These are phyloP conservation scores for Tolypocladium tundrense DNA, from an alignment of 2,329 filamentous ascomycete species.

Conservation along the genomic window DNA sequence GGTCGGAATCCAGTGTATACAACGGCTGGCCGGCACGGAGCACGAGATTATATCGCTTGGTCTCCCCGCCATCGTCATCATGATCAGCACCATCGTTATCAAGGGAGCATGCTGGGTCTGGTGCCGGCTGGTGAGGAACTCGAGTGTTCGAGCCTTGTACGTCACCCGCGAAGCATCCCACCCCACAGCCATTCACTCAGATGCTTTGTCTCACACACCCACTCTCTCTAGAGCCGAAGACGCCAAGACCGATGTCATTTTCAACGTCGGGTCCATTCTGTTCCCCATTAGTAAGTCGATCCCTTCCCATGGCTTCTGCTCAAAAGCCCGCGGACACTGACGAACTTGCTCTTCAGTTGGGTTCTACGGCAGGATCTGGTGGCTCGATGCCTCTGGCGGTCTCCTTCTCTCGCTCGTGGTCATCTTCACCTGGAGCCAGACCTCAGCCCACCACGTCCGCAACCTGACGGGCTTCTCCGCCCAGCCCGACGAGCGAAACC, in stretches of 20 bases:
- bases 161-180: slow-evolving; percentile 13
- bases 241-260: slow-evolving; percentile 66
- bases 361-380: slow-evolving; percentile 70
- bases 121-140: slow-evolving; percentile 79
- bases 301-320: background rate
- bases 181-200: background rate
- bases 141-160: slow-evolving; percentile 68
- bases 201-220: slow-evolving; percentile 1
- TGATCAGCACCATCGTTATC: slow-evolving; percentile 71
- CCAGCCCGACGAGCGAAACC: slow-evolving; percentile 70
- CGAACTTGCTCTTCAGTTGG: slow-evolving; percentile 37
- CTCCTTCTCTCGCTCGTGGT: slow-evolving; percentile 69
- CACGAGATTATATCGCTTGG: slow-evolving; percentile 64
- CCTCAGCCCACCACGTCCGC: slow-evolving; percentile 66
- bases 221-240: slow-evolving; percentile 31
- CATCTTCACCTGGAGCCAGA: slow-evolving; percentile 68
- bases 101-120: slow-evolving; percentile 79
- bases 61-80: slow-evolving; percentile 64
- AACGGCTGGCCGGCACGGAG: slow-evolving; percentile 49
- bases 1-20: slow-evolving; percentile 60
- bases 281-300: slow-evolving; percentile 57
- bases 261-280: slow-evolving; percentile 81
- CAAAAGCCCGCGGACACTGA: background rate
- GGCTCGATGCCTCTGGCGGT: slow-evolving; percentile 72
- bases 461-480: slow-evolving; percentile 73